A percentile compares a stretch with the other conserved stretches of the same genome.
Conservation (phyloP, 352 stramenopile genomes). For the Globisporangium canariense region DNA sequence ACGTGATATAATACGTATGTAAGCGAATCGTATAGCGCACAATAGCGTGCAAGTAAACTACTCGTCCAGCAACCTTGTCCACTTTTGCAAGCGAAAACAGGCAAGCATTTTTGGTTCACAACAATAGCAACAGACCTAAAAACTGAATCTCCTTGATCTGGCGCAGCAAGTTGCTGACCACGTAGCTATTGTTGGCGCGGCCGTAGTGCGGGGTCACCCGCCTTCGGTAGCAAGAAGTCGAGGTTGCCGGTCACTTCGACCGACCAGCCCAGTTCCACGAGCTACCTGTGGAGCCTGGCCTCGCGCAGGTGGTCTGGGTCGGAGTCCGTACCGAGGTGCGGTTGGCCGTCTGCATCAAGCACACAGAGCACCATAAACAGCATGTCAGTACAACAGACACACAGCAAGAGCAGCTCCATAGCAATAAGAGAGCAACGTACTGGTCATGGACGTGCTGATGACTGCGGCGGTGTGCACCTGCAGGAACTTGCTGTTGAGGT, state of each 20-base stretch:
- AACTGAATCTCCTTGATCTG: slow-evolving; percentile 70
- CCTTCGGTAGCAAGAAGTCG: slow-evolving; percentile 45
- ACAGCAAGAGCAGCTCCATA: slow-evolving; percentile 5
- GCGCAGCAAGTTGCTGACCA: slow-evolving; percentile 86
- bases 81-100: too few species aligned
- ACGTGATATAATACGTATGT: too few species aligned
- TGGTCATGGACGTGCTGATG: slow-evolving; percentile 87
- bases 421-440: slow-evolving; percentile 25
- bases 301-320: slow-evolving; percentile 75
- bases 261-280: slow-evolving; percentile 80
- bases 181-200: slow-evolving; percentile 72
- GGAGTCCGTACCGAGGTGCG: slow-evolving; percentile 71
- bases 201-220: slow-evolving; percentile 62
- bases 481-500: slow-evolving; percentile 53
- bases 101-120: too few species aligned
- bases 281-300: slow-evolving; percentile 67
- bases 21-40: too few species aligned
- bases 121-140: too few species aligned
- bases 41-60: too few species aligned
- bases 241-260: slow-evolving; percentile 86
- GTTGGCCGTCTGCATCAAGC: slow-evolving; percentile 65
- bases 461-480: slow-evolving; percentile 61
- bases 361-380: background rate
- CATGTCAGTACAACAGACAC: background rate
- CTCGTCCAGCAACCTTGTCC: too few species aligned